These are phyloP conservation scores for Zygosaccharomyces kombuchaensis DNA, from an alignment of 805 yeast genomes.

Conservation along the genomic window DNA sequence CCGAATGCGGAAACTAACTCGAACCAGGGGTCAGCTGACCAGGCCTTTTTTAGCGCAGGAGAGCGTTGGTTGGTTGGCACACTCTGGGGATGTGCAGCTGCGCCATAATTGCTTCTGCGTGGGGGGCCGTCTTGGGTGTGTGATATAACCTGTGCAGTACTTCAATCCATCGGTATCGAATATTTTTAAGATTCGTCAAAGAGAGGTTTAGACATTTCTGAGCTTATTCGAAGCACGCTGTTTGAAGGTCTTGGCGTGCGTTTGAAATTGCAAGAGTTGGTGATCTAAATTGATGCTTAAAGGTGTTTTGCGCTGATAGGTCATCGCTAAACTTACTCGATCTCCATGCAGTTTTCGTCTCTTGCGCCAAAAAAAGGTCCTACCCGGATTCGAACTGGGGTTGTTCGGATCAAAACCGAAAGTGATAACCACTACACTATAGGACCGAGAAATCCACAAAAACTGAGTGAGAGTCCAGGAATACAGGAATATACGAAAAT, in stretches of 20 bases:
- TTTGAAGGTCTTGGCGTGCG: too few species aligned
- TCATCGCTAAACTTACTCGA: neutral
- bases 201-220: too few species aligned
- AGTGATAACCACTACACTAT: slow-evolving; percentile 81
- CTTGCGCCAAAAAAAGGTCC: slow-evolving; percentile 16
- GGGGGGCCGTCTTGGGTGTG: neutral
- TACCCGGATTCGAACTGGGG: slow-evolving; percentile 65
- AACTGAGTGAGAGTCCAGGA: neutral
- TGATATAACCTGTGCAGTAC: neutral
- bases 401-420: slow-evolving; percentile 76
- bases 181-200: too few species aligned
- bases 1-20: neutral
- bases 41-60: neutral
- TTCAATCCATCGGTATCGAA: too few species aligned
- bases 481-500: neutral
- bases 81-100: neutral
- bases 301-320: too few species aligned
- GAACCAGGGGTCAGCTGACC: neutral
- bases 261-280: too few species aligned
- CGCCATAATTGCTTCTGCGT: neutral
- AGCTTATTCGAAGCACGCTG: too few species aligned
- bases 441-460: slow-evolving; percentile 37
- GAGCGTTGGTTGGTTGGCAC: neutral
- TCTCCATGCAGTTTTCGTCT: too few species aligned
- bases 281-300: too few species aligned